These are phyloP conservation scores for Pseudozyma sp. DNA, from an alignment of 1,284 basidiomycete genomes.

Conservation along the genomic window DNA sequence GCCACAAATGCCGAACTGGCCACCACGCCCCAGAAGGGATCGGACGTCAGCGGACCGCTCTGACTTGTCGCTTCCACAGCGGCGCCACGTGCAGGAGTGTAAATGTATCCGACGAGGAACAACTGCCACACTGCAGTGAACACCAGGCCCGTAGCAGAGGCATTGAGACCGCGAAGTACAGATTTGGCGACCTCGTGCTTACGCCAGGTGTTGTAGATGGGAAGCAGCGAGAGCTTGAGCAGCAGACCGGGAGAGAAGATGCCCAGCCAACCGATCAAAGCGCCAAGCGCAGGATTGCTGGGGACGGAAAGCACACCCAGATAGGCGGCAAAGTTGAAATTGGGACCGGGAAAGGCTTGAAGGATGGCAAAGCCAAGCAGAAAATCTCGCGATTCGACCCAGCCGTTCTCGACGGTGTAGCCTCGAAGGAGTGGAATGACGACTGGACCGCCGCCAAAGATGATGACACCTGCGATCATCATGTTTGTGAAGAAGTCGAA, in stretches of 20 bases:
- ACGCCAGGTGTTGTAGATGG: constrained; percentile 72
- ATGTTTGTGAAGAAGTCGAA: constrained; percentile 72
- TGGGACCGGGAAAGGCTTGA: constrained; percentile 72
- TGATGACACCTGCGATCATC: constrained; percentile 72
- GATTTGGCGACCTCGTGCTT: constrained; percentile 70
- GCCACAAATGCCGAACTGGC: constrained; percentile 58
- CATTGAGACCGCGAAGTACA: constrained; percentile 73
- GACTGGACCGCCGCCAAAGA: constrained; percentile 76
- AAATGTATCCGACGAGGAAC: constrained; percentile 67
- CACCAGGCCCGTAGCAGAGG: constrained; percentile 74
- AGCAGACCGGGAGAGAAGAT: constrained; percentile 70
- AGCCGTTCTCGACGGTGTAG: constrained; percentile 74
- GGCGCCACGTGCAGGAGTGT: constrained; percentile 63
- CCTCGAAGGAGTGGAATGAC: constrained; percentile 74
- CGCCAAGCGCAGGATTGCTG: constrained; percentile 70
- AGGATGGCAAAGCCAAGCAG: constrained; percentile 74
- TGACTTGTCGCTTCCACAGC: constrained; percentile 39
- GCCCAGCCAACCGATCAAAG: constrained; percentile 70
- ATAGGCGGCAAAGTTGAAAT: constrained; percentile 75
- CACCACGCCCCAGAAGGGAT: constrained; percentile 72
- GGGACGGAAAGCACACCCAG: constrained; percentile 72
- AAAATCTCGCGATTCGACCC: constrained; percentile 74
- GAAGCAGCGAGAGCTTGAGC: constrained; percentile 73
- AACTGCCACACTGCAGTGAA: constrained; percentile 74
- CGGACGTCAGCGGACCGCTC: constrained; percentile 69